Base-by-base conservation (phyloP, 1,284 basidiomycete genomes). In the Leccinum subspadiceum region DNA sequence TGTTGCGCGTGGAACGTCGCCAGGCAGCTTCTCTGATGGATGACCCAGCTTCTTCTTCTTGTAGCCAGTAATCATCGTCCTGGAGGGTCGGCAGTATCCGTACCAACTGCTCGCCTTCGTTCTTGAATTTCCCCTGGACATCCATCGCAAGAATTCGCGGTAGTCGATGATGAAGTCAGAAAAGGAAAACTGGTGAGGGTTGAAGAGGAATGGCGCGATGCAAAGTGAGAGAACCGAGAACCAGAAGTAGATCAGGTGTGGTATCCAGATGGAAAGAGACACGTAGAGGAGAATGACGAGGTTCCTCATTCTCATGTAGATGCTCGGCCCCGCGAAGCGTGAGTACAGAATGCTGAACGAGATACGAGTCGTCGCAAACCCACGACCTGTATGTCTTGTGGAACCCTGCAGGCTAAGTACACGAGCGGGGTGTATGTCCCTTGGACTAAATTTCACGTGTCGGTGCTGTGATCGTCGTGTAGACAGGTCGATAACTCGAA, bases 61-160 rank as follows among this genome's bases (percentile, higher is more conserved):
- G 83, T 94, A 97, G 63, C 95, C 96, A 39, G 96, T 98, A 68
- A 98, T 95, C 84, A 94, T 90, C 10, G 96, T 98, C 66, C 95
- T 81, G 41, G 94, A 96, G 61, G 97, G 84, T 68, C 95, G 91
- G 74, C 95, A 98, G 77, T 98, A 98, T 2, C 96, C 96, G 72
- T 97, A 96, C 95, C 96, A 98, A 65, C 93, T 96, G 78, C 96
- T 98, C 60, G 92, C 91, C 74, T 97, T 96, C 17, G 93, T 92
- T 66, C 93, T 82, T 53, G 95, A 96, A 76, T 98, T 98, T 61
- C 95, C 95, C 64, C 95, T 86, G 20, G 93, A 96, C 94, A 98
- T 97, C 95, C 95, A 98, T 59, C 95, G 87, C 57, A 98, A 77
- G 81, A 96, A 97, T 74, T 98, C 95, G 66, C 95, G 89, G 76